phyloP scores from a whole-genome alignment of 768 basidiomycete genomes.

The Zangia roseola region DNA sequence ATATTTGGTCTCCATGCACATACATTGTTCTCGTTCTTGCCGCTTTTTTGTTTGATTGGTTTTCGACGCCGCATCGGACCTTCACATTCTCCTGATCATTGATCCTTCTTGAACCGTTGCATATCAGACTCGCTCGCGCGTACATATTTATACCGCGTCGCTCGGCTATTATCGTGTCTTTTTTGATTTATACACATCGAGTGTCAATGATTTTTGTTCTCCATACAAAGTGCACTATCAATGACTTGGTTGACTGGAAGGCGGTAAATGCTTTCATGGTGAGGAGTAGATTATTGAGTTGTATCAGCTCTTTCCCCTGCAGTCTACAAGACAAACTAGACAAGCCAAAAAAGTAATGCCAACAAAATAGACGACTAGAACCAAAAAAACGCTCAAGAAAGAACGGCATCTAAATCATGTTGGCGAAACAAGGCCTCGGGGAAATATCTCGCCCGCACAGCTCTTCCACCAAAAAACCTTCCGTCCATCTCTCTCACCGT shows the following conservation, averaged over 20 bases:
- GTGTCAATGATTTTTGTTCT: conserved; percentile 2
- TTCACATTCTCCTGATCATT: conserved; percentile 1
- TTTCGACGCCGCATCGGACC: conserved; percentile 21
- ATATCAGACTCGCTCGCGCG: conserved; percentile 21
- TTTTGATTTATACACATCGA: conserved; percentile 18
- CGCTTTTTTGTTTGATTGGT: neutral
- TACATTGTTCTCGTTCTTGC: conserved; percentile 1
- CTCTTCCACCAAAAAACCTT: conserved; percentile 85
- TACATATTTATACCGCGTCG: conserved; percentile 6
- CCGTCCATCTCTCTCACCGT: conserved; percentile 93
- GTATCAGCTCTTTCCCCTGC: no score
- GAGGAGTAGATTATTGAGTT: no score
- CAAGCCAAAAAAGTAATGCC: neutral
- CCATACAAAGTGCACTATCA: no score
- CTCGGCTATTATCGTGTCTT: conserved; percentile 19
- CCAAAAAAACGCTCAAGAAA: conserved; percentile 13
- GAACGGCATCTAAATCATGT: conserved; percentile 47
- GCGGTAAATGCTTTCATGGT: no score
- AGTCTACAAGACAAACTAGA: neutral
- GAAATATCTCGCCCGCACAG: conserved; percentile 81
- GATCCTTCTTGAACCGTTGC: conserved; percentile 16
- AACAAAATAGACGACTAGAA: neutral
- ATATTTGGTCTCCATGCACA: conserved; percentile 2
- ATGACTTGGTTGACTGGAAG: no score
- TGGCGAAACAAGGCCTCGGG: conserved; percentile 55